phyloP scores from a whole-genome alignment of 2,329 filamentous ascomycete genomes.

The Tolypocladium pustulatum region DNA sequence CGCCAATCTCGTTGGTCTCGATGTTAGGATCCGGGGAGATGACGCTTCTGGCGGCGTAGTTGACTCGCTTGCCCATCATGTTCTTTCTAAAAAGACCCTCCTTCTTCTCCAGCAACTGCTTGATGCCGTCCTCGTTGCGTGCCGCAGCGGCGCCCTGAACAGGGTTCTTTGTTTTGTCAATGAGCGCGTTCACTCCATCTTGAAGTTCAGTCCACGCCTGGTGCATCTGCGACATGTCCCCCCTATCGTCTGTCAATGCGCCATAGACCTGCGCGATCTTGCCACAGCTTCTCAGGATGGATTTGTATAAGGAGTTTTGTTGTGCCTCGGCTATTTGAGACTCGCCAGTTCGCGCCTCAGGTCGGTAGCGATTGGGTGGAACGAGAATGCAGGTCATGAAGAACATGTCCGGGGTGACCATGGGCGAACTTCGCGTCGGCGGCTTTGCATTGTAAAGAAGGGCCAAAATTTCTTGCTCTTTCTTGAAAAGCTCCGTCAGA shows the following conservation, averaged over 20 bases:
- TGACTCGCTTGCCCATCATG: conserved; percentile 99
- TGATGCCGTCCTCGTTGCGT: conserved; percentile 84
- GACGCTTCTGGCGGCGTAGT: conserved; percentile 93
- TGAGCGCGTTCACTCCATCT: conserved; percentile 82
- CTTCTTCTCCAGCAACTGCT: conserved; percentile 97
- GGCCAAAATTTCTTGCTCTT: conserved; percentile 73
- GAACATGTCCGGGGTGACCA: conserved; percentile 79
- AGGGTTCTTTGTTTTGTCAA: conserved; percentile 82
- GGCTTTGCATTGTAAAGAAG: conserved; percentile 78
- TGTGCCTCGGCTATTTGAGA: conserved; percentile 78
- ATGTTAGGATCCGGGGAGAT: conserved; percentile 98
- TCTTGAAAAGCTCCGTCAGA: conserved; percentile 69
- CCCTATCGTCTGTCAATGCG: conserved; percentile 33
- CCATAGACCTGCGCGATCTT: conserved; percentile 60
- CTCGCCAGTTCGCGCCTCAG: conserved; percentile 72
- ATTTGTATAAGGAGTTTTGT: conserved; percentile 80
- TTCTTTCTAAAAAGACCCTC: conserved; percentile 97
- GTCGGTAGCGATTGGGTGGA: conserved; percentile 84
- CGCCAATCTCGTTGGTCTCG: conserved; percentile 97
- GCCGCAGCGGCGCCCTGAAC: conserved; percentile 67
- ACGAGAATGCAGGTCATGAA: conserved; percentile 82
- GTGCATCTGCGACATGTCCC: conserved; percentile 60
- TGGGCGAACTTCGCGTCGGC: conserved; percentile 40
- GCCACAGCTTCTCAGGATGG: conserved; percentile 67
- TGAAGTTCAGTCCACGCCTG: conserved; percentile 77